A percentile compares a stretch with the other conserved stretches of the same genome.
These are phyloP conservation scores for Cenchrus fungigraminus DNA, from an alignment of 176 grass and related monocot species.

Conservation along the genomic window DNA sequence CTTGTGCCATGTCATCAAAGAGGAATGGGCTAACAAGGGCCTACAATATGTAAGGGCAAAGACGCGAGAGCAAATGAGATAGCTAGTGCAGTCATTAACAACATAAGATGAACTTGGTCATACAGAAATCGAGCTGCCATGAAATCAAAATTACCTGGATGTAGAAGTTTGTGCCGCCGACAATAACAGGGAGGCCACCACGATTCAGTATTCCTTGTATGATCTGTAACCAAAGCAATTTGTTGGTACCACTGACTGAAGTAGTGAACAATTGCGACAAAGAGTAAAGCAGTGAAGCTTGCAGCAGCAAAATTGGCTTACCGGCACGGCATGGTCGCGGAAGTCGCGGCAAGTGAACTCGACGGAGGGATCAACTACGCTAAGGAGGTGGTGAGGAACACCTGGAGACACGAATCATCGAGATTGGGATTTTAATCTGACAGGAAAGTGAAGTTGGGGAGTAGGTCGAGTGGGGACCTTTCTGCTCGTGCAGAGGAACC, in stretches of 20 bases:
- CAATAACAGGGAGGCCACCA: slow-evolving; percentile 80
- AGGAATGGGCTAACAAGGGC: slow-evolving; percentile 84
- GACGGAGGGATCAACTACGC: slow-evolving; percentile 67
- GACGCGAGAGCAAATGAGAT: background rate
- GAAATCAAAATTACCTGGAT: slow-evolving; percentile 68
- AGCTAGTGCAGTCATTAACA: background rate
- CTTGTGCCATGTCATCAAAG: slow-evolving; percentile 71
- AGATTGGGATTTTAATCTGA: background rate
- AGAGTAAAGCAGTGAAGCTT: slow-evolving; percentile 19
- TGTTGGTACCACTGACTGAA: no score
- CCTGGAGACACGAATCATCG: slow-evolving; percentile 37
- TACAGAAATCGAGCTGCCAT: background rate
- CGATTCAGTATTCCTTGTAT: slow-evolving; percentile 73
- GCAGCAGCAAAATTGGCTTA: slow-evolving; percentile 32
- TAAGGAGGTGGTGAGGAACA: slow-evolving; percentile 83
- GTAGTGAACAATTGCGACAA: slow-evolving; percentile 13
- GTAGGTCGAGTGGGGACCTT: slow-evolving; percentile 47
- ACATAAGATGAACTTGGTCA: background rate
- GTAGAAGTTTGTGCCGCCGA: slow-evolving; percentile 96
- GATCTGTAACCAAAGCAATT: slow-evolving; percentile 46
- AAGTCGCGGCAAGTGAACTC: slow-evolving; percentile 91
- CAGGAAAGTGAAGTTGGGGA: background rate
- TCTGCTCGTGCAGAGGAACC: slow-evolving; percentile 68
- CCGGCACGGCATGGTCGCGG: slow-evolving; percentile 60
- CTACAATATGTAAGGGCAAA: slow-evolving; percentile 33